Base-by-base conservation (phyloP, 2,329 filamentous ascomycete species). In the Aspergillus piperis region DNA sequence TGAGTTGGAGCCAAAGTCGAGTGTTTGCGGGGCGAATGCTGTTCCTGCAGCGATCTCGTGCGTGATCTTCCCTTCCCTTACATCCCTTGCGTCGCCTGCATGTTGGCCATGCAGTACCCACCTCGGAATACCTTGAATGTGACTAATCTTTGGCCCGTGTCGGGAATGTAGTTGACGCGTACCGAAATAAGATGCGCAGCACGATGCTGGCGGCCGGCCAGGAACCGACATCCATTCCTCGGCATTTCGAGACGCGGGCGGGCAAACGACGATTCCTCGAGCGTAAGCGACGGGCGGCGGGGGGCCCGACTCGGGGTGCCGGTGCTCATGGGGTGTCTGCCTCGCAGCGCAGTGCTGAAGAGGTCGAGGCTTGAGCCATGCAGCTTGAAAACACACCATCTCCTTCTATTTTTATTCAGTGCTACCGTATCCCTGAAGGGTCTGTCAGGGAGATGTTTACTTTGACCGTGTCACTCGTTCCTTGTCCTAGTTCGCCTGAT, bases 1-100 rank as follows among this genome's bases (percentile, higher is more conserved):
- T 99, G 90, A 93, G 91, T 52, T 99, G 95, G 94, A 88, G 93
- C 57, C 94, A 98, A 79, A 95, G 92, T 74, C 85, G 94, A 70
- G 91, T 94, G 10, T 97, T 98, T 80, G 89, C 92, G 1, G 90
- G 90, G 11, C 85, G 92, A 68, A 92, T 89, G 42, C 83, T 96
- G 51, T 97, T 97, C 76, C 81, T 97, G 70, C 94, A 97, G 76
- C 88, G 92, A 82, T 93, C 93, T 69, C 81, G 93, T 96, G 81
- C 87, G 92, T 90, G 50, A 53, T 60, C 30, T 39, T 52, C n/a
- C 53, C 30, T 38, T 17, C 7, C 23, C 59, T 13, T 54, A 23
- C 38, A 47, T 21, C 55, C 58, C 54, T 62, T 64, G 50, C 61
- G 58, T 63, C 59, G 27, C 25, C 25, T 50, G 47, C 47, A 50